Evolutionary conservation across 805 yeast species (phyloP), one percentile per base, ranked within the genome.

Genomic region (Ogataea glucozyma): DNA sequence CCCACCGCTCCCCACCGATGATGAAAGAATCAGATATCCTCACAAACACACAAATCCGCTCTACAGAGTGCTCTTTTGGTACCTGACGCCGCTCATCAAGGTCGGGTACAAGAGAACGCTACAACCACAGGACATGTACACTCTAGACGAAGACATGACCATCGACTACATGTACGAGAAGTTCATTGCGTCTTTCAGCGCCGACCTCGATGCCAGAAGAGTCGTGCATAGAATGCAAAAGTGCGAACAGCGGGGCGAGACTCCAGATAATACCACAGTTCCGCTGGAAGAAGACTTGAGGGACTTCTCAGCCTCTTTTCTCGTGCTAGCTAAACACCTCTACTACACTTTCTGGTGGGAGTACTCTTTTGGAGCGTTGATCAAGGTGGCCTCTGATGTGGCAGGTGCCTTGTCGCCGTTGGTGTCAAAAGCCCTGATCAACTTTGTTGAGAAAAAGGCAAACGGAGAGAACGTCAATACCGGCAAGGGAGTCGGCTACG

Each of bases 81-180:
- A 91, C 90, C 62, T 85, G 34, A 54, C 64, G 19, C 89, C 89
- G 0, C 53, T 85, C 30, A 63, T 86, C 69, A 65, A 62, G 12
- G 75, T 76, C 6, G 93, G 95, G 6, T 85, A 85, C 61, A 82
- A 79, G 60, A 71, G 93, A 56, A 83, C 90, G 0, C 63, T 86
- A 33, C 76, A 75, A 31, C 79, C 84, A 2, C 73, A 76, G 36
- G 93, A 86, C 62, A 58, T 85, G 50, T 85, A 58, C 50, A 56
- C 56, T 21, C 59, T 78, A 47, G 74, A 73, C 16, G 67, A 69
- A 1, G 64, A 66, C 26, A 64, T 70, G 62, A 56, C 67, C 11
- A 66, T 75, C 27, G 76, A 76, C 21, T 52, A 51, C n/a, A 57
- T 76, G 44, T 67, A 69, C 42, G 51, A 41, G 1, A 53, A 46